A percentile compares a stretch with the other conserved stretches of the same genome.
phyloP scores from a whole-genome alignment of 2,329 filamentous ascomycete genomes.

The Ophiostoma pallidulum region DNA sequence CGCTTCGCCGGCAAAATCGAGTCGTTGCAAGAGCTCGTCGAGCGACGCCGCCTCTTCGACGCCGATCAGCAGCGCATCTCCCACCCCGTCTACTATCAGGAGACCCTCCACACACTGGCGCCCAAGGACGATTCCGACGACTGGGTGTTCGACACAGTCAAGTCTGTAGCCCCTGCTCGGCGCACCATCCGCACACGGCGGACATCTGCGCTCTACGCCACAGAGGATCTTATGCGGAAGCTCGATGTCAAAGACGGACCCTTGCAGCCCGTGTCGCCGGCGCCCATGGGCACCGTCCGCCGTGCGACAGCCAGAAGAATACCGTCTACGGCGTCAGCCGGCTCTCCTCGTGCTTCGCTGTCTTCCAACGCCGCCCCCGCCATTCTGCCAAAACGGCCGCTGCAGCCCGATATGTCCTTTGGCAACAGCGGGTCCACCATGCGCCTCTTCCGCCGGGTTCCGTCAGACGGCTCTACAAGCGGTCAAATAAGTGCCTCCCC shows the following conservation, averaged over 20 bases:
- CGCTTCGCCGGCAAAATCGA: constrained; percentile 80
- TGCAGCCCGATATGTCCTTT: constrained; percentile 85
- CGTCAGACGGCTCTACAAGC: constrained; percentile 54
- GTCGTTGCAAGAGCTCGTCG: constrained; percentile 75
- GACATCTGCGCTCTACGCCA: constrained; percentile 45
- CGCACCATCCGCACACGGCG: constrained; percentile 41
- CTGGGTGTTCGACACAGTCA: constrained; percentile 95
- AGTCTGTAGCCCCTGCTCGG: constrained; percentile 49
- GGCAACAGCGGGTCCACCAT: constrained; percentile 90
- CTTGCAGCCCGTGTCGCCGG: constrained; percentile 46
- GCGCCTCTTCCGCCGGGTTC: constrained; percentile 78
- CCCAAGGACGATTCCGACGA: constrained; percentile 65
- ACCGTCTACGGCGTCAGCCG: constrained; percentile 28
- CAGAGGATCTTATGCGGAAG: constrained; percentile 52
- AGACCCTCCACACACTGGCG: constrained; percentile 68
- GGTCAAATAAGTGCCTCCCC: constrained; percentile 27
- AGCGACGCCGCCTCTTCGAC: constrained; percentile 74
- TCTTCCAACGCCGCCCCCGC: constrained; percentile 25
- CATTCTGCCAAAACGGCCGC: constrained; percentile 57
- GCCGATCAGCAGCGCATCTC: constrained; percentile 58
- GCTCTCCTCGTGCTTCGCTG: constrained; percentile 18
- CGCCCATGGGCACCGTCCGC: constrained; percentile 43
- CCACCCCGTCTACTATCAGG: constrained; percentile 82
- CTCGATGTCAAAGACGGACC: constrained; percentile 54
- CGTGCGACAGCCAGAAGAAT: constrained; percentile 47